Evolutionary conservation across 2,329 filamentous ascomycete genomes (phyloP).

Genomic region (Sporothrix euskadiensis): DNA sequence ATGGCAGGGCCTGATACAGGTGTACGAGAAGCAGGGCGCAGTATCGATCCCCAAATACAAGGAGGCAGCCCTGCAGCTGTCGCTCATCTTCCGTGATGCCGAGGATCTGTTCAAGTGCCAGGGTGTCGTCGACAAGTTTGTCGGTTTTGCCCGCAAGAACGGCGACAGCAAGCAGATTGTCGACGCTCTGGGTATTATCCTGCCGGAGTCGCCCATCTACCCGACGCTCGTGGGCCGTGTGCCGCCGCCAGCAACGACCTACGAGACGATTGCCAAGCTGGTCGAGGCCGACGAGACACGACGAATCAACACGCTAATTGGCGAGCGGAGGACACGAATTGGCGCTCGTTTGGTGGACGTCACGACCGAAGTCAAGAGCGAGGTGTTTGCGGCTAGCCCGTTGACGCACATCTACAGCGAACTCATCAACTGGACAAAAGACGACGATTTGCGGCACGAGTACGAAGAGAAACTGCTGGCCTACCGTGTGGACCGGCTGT

Average conservation of each 20-base stretch:
- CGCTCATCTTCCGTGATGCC: conserved; percentile 68
- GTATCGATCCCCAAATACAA: conserved; percentile 73
- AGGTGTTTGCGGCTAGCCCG: conserved; percentile 73
- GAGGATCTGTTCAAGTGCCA: conserved; percentile 65
- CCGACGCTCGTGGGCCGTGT: conserved; percentile 79
- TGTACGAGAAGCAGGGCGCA: conserved; percentile 76
- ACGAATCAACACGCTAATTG: conserved; percentile 85
- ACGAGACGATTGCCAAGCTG: conserved; percentile 78
- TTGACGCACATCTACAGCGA: conserved; percentile 79
- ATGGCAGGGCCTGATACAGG: conserved; percentile 84
- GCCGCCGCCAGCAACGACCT: conserved; percentile 75
- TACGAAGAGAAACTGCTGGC: conserved; percentile 90
- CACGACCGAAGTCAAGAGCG: conserved; percentile 80
- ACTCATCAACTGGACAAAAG: conserved; percentile 84
- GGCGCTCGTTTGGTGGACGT: conserved; percentile 83
- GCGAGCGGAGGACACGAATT: conserved; percentile 81
- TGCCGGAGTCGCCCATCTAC: conserved; percentile 82
- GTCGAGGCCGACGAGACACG: conserved; percentile 84
- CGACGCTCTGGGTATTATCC: conserved; percentile 70
- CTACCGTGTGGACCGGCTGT: conserved; percentile 75
- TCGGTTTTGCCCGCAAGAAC: conserved; percentile 69
- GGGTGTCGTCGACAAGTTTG: conserved; percentile 75
- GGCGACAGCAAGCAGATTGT: conserved; percentile 74
- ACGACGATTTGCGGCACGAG: conserved; percentile 78
- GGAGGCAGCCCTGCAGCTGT: conserved; percentile 69